Evolutionary conservation across 2,329 filamentous ascomycete genomes (phyloP).

Genomic region (Blumeria hordei): DNA sequence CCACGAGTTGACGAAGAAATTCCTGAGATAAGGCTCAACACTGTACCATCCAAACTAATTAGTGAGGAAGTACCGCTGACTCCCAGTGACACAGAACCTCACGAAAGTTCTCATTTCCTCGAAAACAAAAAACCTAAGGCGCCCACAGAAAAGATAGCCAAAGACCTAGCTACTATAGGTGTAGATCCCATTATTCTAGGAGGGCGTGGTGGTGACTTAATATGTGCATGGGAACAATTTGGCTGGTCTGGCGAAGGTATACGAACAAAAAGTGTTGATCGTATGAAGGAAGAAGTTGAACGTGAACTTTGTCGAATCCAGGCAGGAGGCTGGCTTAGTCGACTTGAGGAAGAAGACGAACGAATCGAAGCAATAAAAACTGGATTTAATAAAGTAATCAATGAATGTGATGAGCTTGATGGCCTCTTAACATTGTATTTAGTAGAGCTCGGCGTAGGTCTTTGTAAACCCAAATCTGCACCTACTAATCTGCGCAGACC

Average conservation of each 20-base stretch:
- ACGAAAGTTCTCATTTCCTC: slow-evolving; percentile 11
- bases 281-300: slow-evolving; percentile 61
- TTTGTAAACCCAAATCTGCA: not conserved
- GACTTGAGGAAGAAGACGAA: slow-evolving; percentile 69
- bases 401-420: slow-evolving; percentile 89
- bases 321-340: slow-evolving; percentile 74
- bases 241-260: slow-evolving; percentile 68
- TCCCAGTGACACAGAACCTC: slow-evolving; percentile 12
- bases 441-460: slow-evolving; percentile 67
- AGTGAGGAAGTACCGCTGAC: slow-evolving; percentile 19
- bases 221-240: slow-evolving; percentile 62
- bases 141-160: slow-evolving; percentile 14
- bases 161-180: slow-evolving; percentile 27
- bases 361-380: slow-evolving; percentile 66
- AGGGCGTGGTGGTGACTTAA: slow-evolving; percentile 54
- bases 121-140: slow-evolving; percentile 13
- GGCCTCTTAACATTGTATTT: slow-evolving; percentile 83
- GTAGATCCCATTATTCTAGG: slow-evolving; percentile 58
- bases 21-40: slow-evolving; percentile 34
- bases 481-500: slow-evolving; percentile 28
- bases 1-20: slow-evolving; percentile 15
- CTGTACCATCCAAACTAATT: slow-evolving; percentile 20
- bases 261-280: slow-evolving; percentile 50
- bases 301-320: slow-evolving; percentile 77
- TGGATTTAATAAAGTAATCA: slow-evolving; percentile 72